Conservation (phyloP, 2,329 filamentous ascomycete species). For the Colletotrichum godetiae region DNA sequence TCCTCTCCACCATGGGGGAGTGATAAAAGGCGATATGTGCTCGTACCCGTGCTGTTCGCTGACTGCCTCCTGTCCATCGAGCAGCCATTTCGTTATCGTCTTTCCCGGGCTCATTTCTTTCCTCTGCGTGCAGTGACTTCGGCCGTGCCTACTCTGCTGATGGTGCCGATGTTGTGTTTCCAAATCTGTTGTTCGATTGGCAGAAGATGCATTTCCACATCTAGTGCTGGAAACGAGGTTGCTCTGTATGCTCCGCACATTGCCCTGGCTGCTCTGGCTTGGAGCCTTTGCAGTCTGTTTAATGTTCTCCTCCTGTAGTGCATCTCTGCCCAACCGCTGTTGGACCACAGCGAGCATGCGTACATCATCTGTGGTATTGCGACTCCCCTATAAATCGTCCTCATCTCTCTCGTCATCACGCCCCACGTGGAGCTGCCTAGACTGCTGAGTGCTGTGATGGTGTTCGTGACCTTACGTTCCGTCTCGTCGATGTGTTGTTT, state of each 20-base stretch:
- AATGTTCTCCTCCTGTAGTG: neutral
- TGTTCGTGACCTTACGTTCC: too few relatives aligned
- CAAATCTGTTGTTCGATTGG: neutral
- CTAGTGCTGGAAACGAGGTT: neutral
- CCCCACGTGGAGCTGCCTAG: too few relatives aligned
- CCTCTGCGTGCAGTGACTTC: neutral
- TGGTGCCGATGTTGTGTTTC: neutral
- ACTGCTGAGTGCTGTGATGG: too few relatives aligned
- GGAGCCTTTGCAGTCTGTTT: neutral
- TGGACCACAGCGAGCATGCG: slow-evolving; percentile 39
- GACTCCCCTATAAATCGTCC: too few relatives aligned
- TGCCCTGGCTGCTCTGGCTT: neutral
- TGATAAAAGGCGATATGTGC: neutral
- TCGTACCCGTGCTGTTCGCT: neutral
- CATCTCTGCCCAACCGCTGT: slow-evolving; percentile 30
- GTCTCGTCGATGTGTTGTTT: too few relatives aligned
- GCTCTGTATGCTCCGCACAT: neutral
- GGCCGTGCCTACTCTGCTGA: neutral
- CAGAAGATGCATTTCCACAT: neutral
- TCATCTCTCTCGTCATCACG: too few relatives aligned
- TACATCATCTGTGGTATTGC: slow-evolving; percentile 42
- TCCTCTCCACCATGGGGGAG: neutral
- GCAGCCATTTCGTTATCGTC: neutral
- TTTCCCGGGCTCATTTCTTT: neutral
- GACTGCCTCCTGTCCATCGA: neutral